These are phyloP conservation scores for Thalassiosira hispida DNA, from an alignment of 352 stramenopile species.

Conservation along the genomic window DNA sequence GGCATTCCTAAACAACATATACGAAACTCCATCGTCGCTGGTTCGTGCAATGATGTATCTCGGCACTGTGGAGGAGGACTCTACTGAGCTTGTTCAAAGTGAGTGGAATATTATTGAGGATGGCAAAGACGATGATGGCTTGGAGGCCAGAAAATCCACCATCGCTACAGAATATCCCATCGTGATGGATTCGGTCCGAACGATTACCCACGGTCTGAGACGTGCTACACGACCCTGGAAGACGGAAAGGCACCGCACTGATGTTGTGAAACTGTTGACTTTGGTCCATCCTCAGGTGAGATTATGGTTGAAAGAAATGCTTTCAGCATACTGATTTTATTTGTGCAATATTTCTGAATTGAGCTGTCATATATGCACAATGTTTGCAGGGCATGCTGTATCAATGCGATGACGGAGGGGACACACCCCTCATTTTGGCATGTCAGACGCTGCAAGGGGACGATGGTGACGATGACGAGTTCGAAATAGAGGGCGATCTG, in stretches of 20 bases:
- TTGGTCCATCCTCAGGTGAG: neutral
- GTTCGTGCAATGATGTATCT: slow-evolving; percentile 31
- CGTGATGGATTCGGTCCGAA: neutral
- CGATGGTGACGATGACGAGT: slow-evolving; percentile 11
- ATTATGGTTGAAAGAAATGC: no score
- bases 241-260: slow-evolving; percentile 14
- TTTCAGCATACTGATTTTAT: no score
- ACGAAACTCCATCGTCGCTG: slow-evolving; percentile 14
- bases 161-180: slow-evolving; percentile 8
- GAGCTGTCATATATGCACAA: no score
- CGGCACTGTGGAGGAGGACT: slow-evolving; percentile 31
- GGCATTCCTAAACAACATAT: slow-evolving; percentile 14
- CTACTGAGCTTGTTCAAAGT: slow-evolving; percentile 7
- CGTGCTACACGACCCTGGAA: slow-evolving; percentile 22
- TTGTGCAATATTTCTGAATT: no score
- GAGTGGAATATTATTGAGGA: slow-evolving; percentile 9
- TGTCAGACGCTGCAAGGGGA: slow-evolving; percentile 16
- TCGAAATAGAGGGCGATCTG: slow-evolving; percentile 5
- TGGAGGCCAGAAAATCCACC: slow-evolving; percentile 1
- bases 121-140: neutral
- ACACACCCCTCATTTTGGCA: slow-evolving; percentile 25
- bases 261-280: slow-evolving; percentile 11
- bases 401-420: slow-evolving; percentile 22
- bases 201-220: neutral
- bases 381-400: slow-evolving; percentile 8